These are phyloP conservation scores for Lachancea sp. DNA, from an alignment of 805 yeast species.

Conservation along the genomic window DNA sequence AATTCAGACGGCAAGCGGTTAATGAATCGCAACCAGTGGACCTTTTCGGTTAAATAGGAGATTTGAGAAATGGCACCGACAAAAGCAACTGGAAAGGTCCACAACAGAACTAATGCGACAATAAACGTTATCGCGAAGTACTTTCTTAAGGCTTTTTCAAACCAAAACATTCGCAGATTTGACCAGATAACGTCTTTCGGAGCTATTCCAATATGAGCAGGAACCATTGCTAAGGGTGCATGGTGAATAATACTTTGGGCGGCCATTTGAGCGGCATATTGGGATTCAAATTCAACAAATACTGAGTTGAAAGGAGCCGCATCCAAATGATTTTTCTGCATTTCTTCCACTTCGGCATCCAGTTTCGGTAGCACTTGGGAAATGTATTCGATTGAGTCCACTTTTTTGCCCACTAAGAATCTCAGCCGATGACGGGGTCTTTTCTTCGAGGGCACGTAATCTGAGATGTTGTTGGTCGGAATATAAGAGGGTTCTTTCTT, in stretches of 20 bases:
- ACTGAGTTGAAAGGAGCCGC: constrained; percentile 68
- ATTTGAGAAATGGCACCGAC: constrained; percentile 70
- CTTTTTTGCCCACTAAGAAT: constrained; percentile 47
- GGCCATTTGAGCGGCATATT: constrained; percentile 70
- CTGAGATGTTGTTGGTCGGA: constrained; percentile 42
- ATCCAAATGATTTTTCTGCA: constrained; percentile 46
- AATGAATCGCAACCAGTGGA: constrained; percentile 51
- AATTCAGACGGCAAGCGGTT: constrained; percentile 47
- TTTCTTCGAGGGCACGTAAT: constrained; percentile 58
- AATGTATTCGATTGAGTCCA: constrained; percentile 56
- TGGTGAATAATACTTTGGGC: constrained; percentile 58
- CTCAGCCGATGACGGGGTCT: constrained; percentile 53
- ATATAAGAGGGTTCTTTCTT: constrained; percentile 52
- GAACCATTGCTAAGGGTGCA: constrained; percentile 55
- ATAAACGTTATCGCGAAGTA: constrained; percentile 49
- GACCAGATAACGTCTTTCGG: constrained; percentile 63
- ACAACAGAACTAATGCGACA: constrained; percentile 49
- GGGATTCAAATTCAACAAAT: constrained; percentile 72
- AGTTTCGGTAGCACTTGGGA: constrained; percentile 50
- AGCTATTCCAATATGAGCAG: constrained; percentile 55
- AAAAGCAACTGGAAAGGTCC: constrained; percentile 77
- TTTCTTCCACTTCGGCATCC: constrained; percentile 47
- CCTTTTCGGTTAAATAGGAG: constrained; percentile 51
- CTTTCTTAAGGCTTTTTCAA: constrained; percentile 59
- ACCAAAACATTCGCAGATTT: constrained; percentile 72